These are phyloP conservation scores for Groenewaldozyma tartarivorans DNA, from an alignment of 805 yeast species.

Conservation along the genomic window DNA sequence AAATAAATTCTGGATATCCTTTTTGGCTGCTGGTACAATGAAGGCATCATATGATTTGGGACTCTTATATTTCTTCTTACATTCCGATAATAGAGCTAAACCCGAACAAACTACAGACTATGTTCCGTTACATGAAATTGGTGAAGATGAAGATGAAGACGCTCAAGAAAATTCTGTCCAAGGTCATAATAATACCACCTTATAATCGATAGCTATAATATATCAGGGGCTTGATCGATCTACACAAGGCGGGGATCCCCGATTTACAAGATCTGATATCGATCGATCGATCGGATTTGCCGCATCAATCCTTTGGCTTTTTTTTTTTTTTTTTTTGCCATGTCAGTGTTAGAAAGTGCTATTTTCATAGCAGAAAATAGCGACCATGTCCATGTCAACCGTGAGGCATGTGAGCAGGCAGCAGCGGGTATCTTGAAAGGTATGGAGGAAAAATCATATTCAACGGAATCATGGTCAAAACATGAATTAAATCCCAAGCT, in stretches of 20 bases:
- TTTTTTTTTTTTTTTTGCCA: conserved; percentile 12
- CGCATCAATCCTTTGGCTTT: too few relatives aligned
- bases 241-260: too few relatives aligned
- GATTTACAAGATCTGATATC: too few relatives aligned
- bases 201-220: too few relatives aligned
- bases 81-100: too few relatives aligned
- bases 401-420: conserved; percentile 22
- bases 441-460: conserved; percentile 24
- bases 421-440: conserved; percentile 22
- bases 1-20: conserved; percentile 24
- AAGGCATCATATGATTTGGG: conserved; percentile 29
- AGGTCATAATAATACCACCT: too few relatives aligned
- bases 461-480: conserved; percentile 29
- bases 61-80: conserved; percentile 16
- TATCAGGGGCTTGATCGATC: too few relatives aligned
- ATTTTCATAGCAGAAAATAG: conserved; percentile 22
- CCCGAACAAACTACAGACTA: too few relatives aligned
- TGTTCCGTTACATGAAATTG: too few relatives aligned
- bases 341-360: conserved; percentile 21
- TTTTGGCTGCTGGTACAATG: conserved; percentile 27
- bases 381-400: conserved; percentile 23
- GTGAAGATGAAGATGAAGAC: too few relatives aligned
- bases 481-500: conserved; percentile 28
- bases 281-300: too few relatives aligned
- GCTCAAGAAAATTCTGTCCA: too few relatives aligned